These are phyloP conservation scores for Globisporangium apiculatum DNA, from an alignment of 352 stramenopile species.

Conservation along the genomic window DNA sequence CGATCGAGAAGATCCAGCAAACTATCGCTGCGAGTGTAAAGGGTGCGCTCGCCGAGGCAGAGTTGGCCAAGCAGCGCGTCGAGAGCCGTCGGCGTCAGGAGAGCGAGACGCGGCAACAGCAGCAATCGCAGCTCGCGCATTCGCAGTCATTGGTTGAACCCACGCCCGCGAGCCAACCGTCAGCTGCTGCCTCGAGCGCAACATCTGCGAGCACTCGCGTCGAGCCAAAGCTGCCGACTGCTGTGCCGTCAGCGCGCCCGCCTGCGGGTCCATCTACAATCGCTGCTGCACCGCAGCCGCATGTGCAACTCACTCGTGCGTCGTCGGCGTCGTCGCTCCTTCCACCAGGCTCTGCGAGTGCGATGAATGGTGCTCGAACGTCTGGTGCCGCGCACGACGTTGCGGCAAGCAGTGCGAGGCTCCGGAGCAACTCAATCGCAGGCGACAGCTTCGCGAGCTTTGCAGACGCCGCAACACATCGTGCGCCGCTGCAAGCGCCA, in stretches of 20 bases:
- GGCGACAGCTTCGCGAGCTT: neutral
- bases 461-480: neutral
- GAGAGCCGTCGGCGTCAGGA: conserved; percentile 44
- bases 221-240: neutral
- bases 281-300: neutral
- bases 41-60: conserved; percentile 53
- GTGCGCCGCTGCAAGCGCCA: neutral
- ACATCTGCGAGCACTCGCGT: neutral
- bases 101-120: conserved; percentile 32
- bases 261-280: neutral
- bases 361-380: no score
- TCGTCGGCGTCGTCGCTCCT: conserved; percentile 1
- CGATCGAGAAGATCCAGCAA: conserved; percentile 17
- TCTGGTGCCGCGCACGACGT: neutral
- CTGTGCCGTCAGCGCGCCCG: neutral
- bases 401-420: neutral
- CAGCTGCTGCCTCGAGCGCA: neutral
- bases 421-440: conserved; percentile 9
- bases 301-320: conserved; percentile 5
- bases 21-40: conserved; percentile 42
- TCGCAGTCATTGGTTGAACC: neutral
- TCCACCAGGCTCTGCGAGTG: no score
- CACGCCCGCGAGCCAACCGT: neutral
- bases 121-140: conserved; percentile 12
- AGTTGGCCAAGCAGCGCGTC: conserved; percentile 62